These are phyloP conservation scores for Agrostemma githago DNA, from an alignment of 148 eudicot species.

Conservation along the genomic window DNA sequence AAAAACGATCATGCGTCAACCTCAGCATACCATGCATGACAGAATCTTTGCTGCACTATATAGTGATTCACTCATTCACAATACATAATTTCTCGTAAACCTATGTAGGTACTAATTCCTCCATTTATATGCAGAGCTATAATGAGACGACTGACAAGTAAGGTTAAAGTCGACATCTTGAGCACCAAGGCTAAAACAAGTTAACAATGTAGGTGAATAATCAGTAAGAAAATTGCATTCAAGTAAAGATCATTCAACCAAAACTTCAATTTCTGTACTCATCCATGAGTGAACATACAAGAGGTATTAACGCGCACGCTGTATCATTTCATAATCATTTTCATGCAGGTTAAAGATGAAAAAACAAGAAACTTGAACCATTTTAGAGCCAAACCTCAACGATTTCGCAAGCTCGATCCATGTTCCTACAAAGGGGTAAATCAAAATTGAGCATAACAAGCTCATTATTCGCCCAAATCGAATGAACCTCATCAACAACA, in stretches of 20 bases:
- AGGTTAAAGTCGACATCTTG: not conserved
- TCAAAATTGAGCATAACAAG: slow-evolving; percentile 54
- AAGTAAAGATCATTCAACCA: not conserved
- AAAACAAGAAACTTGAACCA: not conserved
- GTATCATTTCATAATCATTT: not conserved
- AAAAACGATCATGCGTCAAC: slow-evolving; percentile 20
- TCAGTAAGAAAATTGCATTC: not conserved
- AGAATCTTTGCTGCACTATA: not conserved
- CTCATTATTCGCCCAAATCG: slow-evolving; percentile 48
- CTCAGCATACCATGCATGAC: not conserved
- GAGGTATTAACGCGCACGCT: not conserved
- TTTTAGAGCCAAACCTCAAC: slow-evolving; percentile 57
- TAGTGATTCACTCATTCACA: not conserved
- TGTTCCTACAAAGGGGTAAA: slow-evolving; percentile 72
- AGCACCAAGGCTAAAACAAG: not conserved
- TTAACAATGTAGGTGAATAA: not conserved
- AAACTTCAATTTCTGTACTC: not conserved
- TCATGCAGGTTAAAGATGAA: not conserved
- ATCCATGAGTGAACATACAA: not conserved
- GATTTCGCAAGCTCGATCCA: slow-evolving; percentile 89
- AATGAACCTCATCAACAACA: slow-evolving; percentile 64
- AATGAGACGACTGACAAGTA: not conserved
- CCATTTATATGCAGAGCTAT: not conserved
- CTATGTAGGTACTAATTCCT: not conserved
- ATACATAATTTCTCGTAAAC: not conserved